Evolutionary conservation across 331 rosid species (phyloP), one percentile per base, ranked within the genome.

Genomic region (Stylosanthes scabra): DNA sequence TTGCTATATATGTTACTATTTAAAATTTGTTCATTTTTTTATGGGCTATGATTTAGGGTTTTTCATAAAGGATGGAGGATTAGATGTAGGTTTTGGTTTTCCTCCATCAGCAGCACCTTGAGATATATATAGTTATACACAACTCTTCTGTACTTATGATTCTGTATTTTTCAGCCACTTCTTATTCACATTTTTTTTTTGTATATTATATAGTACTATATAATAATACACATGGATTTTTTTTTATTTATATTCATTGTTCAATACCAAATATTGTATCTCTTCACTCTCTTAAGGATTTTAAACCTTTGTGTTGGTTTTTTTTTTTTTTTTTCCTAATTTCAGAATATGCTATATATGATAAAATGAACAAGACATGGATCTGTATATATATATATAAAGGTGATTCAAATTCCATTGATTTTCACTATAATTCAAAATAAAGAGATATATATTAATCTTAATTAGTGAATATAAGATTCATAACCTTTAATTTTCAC

Each of bases 31-130:
- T 61, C 9, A 59, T 39, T 61, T 25, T 46, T 42, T 55, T 73
- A 74, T 6, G 45, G 70, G 62, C 55, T 67, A 3, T 52, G 56
- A 9, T 52, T 75, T 42, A 46, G 63, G 63, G 56, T 68, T 79
- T 79, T 59, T 46, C 45, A 71, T 79, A 67, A 79, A 58, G 50
- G 77, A 49, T 55, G 77, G 80, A 67, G 62, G 82, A 71, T 49
- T 58, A 13, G 69, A 51, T 55, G 75, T 71, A 13, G 62, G 72
- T 13, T 74, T 66, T 34, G 6, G 3, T 65, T 59, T 27, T 59
- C 66, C 66, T 83, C 76, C 74, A 61, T 75, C 42, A 6, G 39
- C 6, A 20, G 40, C 47, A 29, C 59, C 54, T 61, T 27, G 66
- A 63, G 58, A 69, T 37, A 39, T 7, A 39, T 39, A 39, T n/a